phyloP scores from a whole-genome alignment of 345 rosid genomes.

The Pelargonium nanum region DNA sequence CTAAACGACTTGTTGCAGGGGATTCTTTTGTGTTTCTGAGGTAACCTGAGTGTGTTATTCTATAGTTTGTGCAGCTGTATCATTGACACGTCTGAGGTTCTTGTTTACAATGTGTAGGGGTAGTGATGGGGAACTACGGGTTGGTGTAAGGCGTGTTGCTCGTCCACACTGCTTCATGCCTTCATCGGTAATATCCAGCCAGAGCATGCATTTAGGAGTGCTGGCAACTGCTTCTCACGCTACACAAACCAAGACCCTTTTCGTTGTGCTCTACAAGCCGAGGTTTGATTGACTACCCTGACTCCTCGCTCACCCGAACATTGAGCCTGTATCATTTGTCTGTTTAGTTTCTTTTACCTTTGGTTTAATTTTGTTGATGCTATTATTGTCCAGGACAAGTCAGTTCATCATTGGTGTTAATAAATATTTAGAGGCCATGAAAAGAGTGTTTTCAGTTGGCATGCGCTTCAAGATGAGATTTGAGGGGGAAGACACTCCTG shows the following conservation, averaged over 20 bases:
- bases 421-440: conserved; percentile 61
- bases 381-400: conserved; percentile 47
- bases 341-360: background rate
- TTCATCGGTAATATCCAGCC: conserved; percentile 81
- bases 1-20: conserved; percentile 78
- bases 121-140: conserved; percentile 58
- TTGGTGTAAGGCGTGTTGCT: conserved; percentile 68
- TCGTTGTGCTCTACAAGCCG: conserved; percentile 83
- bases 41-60: conserved; percentile 22
- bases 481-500: conserved; percentile 90
- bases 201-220: conserved; percentile 92
- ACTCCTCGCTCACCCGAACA: no score
- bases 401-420: conserved; percentile 76
- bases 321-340: conserved; percentile 1
- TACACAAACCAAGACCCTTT: conserved; percentile 47
- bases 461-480: conserved; percentile 86
- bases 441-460: conserved; percentile 51
- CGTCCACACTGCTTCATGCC: conserved; percentile 62
- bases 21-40: conserved; percentile 86
- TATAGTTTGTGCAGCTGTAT: conserved; percentile 2
- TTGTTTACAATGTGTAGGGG: conserved; percentile 23
- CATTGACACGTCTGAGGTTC: background rate
- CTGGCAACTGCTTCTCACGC: conserved; percentile 94
- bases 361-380: background rate
- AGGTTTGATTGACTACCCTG: conserved; percentile 32